Evolutionary conservation across 345 rosid species (phyloP).

Genomic region (Camelina laxa): DNA sequence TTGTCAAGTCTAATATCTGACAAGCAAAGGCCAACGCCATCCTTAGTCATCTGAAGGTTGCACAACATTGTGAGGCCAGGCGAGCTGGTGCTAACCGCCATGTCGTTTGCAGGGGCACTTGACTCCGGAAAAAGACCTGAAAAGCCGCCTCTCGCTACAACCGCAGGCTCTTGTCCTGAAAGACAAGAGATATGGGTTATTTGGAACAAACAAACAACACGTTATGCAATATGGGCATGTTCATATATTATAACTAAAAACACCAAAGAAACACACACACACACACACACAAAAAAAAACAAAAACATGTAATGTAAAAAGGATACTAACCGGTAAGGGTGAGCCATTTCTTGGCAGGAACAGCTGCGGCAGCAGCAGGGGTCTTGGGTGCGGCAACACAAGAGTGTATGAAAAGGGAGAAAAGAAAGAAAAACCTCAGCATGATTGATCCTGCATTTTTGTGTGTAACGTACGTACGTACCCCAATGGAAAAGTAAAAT

Average conservation of each 20-base stretch:
- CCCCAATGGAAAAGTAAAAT: not conserved
- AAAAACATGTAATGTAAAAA: conserved; percentile 9
- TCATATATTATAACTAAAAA: not conserved
- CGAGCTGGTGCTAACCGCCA: conserved; percentile 45
- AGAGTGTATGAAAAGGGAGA: conserved; percentile 51
- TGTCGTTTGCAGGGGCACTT: conserved; percentile 49
- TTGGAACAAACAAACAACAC: conserved; percentile 14
- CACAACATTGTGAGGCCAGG: conserved; percentile 56
- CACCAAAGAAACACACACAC: not conserved
- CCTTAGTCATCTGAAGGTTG: conserved; percentile 73
- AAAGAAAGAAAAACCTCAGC: conserved; percentile 55
- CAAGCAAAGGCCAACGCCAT: conserved; percentile 66
- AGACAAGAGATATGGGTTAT: not conserved
- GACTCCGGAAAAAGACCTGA: conserved; percentile 84
- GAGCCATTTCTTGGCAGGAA: conserved; percentile 58
- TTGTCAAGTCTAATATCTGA: conserved; percentile 64
- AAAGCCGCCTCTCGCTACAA: conserved; percentile 79
- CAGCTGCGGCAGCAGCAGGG: not conserved
- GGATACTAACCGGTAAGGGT: conserved; percentile 55
- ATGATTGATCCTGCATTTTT: conserved; percentile 38
- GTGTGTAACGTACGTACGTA: conserved; percentile 13
- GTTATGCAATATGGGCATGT: conserved; percentile 3
- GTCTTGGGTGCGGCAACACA: conserved; percentile 41
- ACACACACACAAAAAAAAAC: no score
- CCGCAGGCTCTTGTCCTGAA: conserved; percentile 63